Base-by-base conservation (phyloP, 108 stramenopile genomes). In the Skeletonema menzelii region DNA sequence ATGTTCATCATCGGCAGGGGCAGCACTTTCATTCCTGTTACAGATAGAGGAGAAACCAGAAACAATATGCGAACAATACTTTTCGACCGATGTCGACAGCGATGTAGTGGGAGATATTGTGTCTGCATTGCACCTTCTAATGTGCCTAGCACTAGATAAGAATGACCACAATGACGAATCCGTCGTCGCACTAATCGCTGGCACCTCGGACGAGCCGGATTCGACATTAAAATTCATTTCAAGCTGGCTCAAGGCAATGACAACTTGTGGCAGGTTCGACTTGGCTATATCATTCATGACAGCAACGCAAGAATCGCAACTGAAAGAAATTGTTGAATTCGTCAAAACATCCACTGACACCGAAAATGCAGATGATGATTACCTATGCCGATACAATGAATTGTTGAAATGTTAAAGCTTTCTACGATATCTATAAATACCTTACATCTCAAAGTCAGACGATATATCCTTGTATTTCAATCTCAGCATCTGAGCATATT, bases 401-500 rank as follows among this genome's bases (percentile, higher is more conserved):
- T n/a, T 53, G 20, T 7, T 20, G 2, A 42, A 42, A 15, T n/a
- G 40, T 53, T 53, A 53, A 53, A 53, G 19, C 8, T 53, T 22
- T 22, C 15, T 46, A 10, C 44, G n/a, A 6, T 53, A 53, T 53
- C 17, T 10, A 53, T 22, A 22, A 5, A 17, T n/a, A 42, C 35
- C 47, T 81, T 84, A 57, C 83, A 91, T 67, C 76, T 89, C 90
- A 79, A 94, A 94, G 59, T 93, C 93, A 31, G 89, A 84, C 49
- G 91, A 88, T 65, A 92, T 91, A 46, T 79, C 68, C 64, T 93
- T 91, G 84, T 93, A 92, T 66, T 91, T 79, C 44, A 87, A 61
- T 56, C 92, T 84, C 46, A 95, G 72, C 49, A 77, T 37, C 49
- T 61, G 53, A 12, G 87, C 88, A 34, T 65, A 70, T 35, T 70